These are phyloP conservation scores for Gaillardinia entomophila DNA, from an alignment of 805 yeast species.

Conservation along the genomic window DNA sequence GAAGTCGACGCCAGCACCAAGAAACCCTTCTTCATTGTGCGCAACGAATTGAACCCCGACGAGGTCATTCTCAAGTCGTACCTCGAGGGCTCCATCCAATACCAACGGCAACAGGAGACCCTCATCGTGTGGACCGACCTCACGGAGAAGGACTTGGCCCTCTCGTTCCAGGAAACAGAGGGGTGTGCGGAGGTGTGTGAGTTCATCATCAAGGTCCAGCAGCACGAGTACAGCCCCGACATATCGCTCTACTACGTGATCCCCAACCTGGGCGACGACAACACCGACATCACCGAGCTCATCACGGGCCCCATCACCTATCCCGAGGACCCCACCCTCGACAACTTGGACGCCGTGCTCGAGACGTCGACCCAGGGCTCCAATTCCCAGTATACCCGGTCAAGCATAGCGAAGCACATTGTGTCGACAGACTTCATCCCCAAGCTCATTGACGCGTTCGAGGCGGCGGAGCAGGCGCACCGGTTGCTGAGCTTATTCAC, in stretches of 20 bases:
- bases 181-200: slow-evolving; percentile 85
- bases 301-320: slow-evolving; percentile 73
- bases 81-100: slow-evolving; percentile 72
- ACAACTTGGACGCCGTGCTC: slow-evolving; percentile 48
- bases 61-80: slow-evolving; percentile 58
- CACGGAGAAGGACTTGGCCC: slow-evolving; percentile 69
- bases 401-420: slow-evolving; percentile 52
- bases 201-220: slow-evolving; percentile 66
- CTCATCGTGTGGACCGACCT: slow-evolving; percentile 90
- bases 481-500: slow-evolving; percentile 54
- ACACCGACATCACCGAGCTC: slow-evolving; percentile 59
- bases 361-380: slow-evolving; percentile 56
- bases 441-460: slow-evolving; percentile 48
- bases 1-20: slow-evolving; percentile 32
- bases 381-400: slow-evolving; percentile 57
- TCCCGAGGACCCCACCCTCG: slow-evolving; percentile 52
- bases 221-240: slow-evolving; percentile 46
- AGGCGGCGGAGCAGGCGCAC: slow-evolving; percentile 48
- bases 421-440: slow-evolving; percentile 47
- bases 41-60: slow-evolving; percentile 58
- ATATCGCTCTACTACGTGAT: slow-evolving; percentile 64
- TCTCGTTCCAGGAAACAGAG: slow-evolving; percentile 85
- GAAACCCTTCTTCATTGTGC: slow-evolving; percentile 61
- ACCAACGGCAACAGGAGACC: slow-evolving; percentile 92
- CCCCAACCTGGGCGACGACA: slow-evolving; percentile 37